Percentiles rank a stretch among this genome's conserved stretches.
These are phyloP conservation scores for Perilla frutescens DNA, from an alignment of 257 asterid genomes.

Conservation along the genomic window DNA sequence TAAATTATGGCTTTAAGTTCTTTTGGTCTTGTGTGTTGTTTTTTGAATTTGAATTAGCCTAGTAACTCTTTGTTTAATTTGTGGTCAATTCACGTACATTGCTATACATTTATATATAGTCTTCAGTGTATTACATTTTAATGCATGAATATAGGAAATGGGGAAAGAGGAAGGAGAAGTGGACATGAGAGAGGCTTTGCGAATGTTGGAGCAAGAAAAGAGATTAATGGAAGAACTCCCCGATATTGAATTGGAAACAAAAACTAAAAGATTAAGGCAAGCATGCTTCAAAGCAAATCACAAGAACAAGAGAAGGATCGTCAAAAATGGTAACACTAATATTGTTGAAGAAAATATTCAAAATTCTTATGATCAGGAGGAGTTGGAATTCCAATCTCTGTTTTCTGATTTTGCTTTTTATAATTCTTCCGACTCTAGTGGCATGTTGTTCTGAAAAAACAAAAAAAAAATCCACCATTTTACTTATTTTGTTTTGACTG, in stretches of 20 bases:
- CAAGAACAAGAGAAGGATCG: constrained; percentile 65
- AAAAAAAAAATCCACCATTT: neutral
- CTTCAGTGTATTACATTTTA: too few species aligned
- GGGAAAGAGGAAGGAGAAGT: constrained; percentile 42
- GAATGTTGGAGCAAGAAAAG: constrained; percentile 57
- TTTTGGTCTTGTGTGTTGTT: too few species aligned
- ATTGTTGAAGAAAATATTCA: neutral
- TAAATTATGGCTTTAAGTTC: too few species aligned
- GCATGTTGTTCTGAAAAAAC: neutral
- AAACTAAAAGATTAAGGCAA: constrained; percentile 72
- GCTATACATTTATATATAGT: too few species aligned
- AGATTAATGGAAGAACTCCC: constrained; percentile 57
- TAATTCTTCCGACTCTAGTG: constrained; percentile 29
- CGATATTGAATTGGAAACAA: constrained; percentile 49
- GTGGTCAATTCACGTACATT: too few species aligned
- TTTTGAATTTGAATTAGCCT: too few species aligned
- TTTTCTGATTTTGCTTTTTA: constrained; percentile 38
- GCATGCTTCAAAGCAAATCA: constrained; percentile 74
- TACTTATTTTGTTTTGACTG: neutral
- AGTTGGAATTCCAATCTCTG: constrained; percentile 41
- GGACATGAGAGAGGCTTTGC: constrained; percentile 46
- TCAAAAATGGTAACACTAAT: too few species aligned
- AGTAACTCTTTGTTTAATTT: too few species aligned
- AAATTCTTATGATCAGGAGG: constrained; percentile 14
- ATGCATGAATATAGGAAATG: constrained; percentile 44